Evolutionary conservation across 768 basidiomycete species (phyloP), one percentile per base, ranked within the genome.

Genomic region (Pleurotus tuber-regium): DNA sequence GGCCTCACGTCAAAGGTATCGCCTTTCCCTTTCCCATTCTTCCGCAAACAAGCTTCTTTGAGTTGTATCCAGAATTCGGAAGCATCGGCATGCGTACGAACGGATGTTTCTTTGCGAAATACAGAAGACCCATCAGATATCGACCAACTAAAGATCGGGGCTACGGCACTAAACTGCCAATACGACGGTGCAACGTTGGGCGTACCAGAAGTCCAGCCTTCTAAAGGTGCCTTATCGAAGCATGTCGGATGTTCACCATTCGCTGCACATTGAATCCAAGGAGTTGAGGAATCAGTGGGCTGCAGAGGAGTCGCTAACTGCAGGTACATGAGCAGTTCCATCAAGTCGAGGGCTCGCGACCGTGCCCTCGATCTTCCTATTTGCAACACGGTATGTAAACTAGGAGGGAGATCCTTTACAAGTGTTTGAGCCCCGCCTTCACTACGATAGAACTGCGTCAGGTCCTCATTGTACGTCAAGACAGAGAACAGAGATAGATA

Each of bases 401-500:
- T 62, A 2, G 64, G 55, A 1, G 90, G 77, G 6, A 91, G 54
- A 54, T 84, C 72, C 19, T 71, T 73, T 9, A 92, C 67, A 4
- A 71, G 69, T 1, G 71, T 82, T 38, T 72, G 64, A 9, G 70
- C 66, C 3, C 82, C 82, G 23, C 72, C 69, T 1, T 76, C 73
- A 2, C 75, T 75, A 1, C 64, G 61, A 44, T 92, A 67, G 21
- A 80, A 75, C 4, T 68, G 58, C 14, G 72, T 70, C 11, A 94
- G 72, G 9, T 82, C 80, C 12, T 86, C 80, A 52, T 77, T 76
- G 52, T 84, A 74, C 6, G 67, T 61, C n/a, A 79, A 61, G 8
- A 80, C 70, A 12, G 86, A 76, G 11, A 92, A 74, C 12, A 88
- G 59, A 2, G 83, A 73, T 53, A 83, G 86, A 63, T 84, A 89